Conservation (phyloP, 257 asterid species). For the Solanum peruvianum region DNA sequence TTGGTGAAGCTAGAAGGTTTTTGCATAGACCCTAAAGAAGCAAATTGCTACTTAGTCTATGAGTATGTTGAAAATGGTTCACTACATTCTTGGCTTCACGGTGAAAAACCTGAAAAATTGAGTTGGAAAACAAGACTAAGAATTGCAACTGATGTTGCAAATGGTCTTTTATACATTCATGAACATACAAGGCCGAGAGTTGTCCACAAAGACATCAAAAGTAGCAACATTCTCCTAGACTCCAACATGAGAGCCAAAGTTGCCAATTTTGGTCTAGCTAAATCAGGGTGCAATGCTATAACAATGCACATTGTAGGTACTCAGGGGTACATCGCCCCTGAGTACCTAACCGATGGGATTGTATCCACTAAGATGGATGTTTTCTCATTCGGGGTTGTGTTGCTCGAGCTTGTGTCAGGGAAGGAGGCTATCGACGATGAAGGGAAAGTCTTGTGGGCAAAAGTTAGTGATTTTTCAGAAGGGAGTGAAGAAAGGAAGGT, state of each 20-base stretch:
- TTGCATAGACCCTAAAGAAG: constrained; percentile 78
- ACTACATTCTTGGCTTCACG: constrained; percentile 64
- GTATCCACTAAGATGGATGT: constrained; percentile 86
- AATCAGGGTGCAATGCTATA: constrained; percentile 88
- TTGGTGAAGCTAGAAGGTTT: constrained; percentile 89
- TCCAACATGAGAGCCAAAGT: constrained; percentile 83
- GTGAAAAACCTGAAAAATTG: constrained; percentile 23
- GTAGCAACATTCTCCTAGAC: constrained; percentile 86
- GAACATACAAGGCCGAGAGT: constrained; percentile 92
- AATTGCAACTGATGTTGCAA: constrained; percentile 73
- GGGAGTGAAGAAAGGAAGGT: constrained; percentile 37
- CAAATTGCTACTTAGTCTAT: constrained; percentile 74
- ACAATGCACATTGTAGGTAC: constrained; percentile 97
- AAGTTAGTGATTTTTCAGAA: constrained; percentile 25
- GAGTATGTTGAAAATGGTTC: constrained; percentile 86
- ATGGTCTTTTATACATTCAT: constrained; percentile 89
- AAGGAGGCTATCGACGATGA: constrained; percentile 47
- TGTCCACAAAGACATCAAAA: constrained; percentile 90
- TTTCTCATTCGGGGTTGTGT: constrained; percentile 80
- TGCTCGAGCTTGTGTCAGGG: constrained; percentile 74
- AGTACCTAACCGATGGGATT: constrained; percentile 63
- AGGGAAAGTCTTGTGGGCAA: constrained; percentile 58
- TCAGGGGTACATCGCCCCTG: constrained; percentile 89
- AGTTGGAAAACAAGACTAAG: constrained; percentile 74
- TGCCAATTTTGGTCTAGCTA: constrained; percentile 87